Percentiles rank a stretch among this genome's conserved stretches.
phyloP scores from a whole-genome alignment of 2,329 filamentous ascomycete genomes.

The Paraconiothyrium sp. region DNA sequence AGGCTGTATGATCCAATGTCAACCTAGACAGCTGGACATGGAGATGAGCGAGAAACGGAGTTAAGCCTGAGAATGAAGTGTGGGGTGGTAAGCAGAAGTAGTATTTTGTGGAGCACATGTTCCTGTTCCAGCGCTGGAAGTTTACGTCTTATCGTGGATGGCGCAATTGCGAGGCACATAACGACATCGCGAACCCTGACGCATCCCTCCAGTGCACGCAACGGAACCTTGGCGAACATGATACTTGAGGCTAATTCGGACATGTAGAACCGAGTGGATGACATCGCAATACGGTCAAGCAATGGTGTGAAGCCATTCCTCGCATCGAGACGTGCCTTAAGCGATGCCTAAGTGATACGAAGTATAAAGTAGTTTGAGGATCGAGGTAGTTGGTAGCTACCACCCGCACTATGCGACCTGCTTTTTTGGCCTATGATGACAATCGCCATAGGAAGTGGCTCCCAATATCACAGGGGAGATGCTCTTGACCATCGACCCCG shows the following conservation, averaged over 20 bases:
- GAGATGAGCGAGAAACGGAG: conserved; percentile 11
- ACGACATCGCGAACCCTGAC: conserved; percentile 28
- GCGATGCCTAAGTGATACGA: background rate
- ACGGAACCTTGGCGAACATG: background rate
- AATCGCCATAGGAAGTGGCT: too few relatives aligned
- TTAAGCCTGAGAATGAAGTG: background rate
- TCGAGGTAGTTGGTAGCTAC: background rate
- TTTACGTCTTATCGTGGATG: conserved; percentile 14
- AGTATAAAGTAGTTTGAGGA: background rate
- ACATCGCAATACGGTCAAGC: background rate
- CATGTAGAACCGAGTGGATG: background rate
- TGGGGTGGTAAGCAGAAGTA: background rate
- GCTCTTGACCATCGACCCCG: too few relatives aligned
- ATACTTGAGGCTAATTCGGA: background rate
- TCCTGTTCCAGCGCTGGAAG: background rate
- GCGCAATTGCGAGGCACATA: conserved; percentile 28
- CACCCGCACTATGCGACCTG: background rate
- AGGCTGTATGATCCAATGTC: conserved; percentile 19
- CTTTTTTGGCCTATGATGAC: too few relatives aligned
- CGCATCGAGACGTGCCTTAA: background rate
- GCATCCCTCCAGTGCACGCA: background rate
- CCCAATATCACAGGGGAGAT: too few relatives aligned
- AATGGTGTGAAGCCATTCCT: background rate
- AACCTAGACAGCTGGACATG: background rate
- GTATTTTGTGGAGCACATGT: background rate